Base-by-base conservation (phyloP, 2,329 filamentous ascomycete genomes). In the Colletotrichum sidae region DNA sequence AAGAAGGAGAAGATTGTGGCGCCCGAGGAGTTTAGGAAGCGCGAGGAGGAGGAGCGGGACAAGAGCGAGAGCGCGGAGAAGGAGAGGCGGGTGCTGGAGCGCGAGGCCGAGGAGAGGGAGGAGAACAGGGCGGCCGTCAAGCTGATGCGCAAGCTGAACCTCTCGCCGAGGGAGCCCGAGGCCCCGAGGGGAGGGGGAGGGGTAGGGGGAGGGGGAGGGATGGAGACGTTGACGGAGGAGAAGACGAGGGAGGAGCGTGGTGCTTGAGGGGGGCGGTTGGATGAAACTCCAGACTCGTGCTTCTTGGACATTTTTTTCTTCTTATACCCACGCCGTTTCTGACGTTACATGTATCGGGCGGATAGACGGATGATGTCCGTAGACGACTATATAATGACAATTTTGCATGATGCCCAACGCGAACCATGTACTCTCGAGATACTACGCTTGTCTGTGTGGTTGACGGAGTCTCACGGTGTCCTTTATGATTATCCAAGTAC, bases 21-120 rank as follows among this genome's bases (percentile, higher is more conserved):
- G 44, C 89, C 90, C 0, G 88, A 90, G 65, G 85, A 87, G 72
- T 83, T 83, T 58, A 81, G 78, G 49, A 79, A 80, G 67, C 80
- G 78, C 55, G 86, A 91, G 69, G 88, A 90, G 71, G 87, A 84
- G 38, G 79, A 85, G 69, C 83, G 79, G 67, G 89, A 91, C 55
- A 84, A 86, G 73, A 88, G 83, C 70, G 81, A 90, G 76, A 85
- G 89, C 69, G 84, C 86, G 44, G 79, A 80, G 60, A 82, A 78
- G 69, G 84, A 87, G 72, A 77, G 81, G 61, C 73, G 79, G 64
- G 76, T 82, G 38, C 69, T 82, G 53, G 77, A 80, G 69, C 72
- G 76, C 71, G 75, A 81, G 69, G 73, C 75, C 53, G 72, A 70
- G 44, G 72, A 74, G 66, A 93, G 76, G 64, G 75, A 68, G 35